These are phyloP conservation scores for Penicillium ochrochloron DNA, from an alignment of 495 filamentous ascomycete genomes.

Conservation along the genomic window DNA sequence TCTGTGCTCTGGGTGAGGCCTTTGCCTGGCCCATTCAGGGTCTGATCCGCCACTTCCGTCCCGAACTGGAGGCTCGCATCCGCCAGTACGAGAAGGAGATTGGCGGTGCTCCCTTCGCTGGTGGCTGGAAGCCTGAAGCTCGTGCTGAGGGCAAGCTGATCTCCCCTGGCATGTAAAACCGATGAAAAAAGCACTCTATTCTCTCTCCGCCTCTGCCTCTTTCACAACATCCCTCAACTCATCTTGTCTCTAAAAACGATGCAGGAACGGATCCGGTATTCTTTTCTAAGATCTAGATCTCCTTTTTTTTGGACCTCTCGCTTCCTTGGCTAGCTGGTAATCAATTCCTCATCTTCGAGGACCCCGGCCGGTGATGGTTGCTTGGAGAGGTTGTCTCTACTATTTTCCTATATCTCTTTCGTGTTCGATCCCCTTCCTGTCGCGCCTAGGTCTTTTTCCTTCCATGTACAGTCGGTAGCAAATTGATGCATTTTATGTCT, in stretches of 20 bases:
- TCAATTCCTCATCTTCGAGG: conserved; percentile 9
- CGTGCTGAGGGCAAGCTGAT: conserved; percentile 79
- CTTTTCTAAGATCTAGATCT: conserved; percentile 27
- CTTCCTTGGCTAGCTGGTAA: conserved; percentile 21
- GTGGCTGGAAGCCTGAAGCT: conserved; percentile 84
- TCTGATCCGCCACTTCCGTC: conserved; percentile 95
- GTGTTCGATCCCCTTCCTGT: conserved; percentile 38
- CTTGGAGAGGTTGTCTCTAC: conserved; percentile 28
- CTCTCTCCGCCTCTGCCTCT: conserved; percentile 17
- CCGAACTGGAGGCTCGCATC: conserved; percentile 90
- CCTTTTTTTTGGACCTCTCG: conserved; percentile 18
- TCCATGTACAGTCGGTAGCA: conserved; percentile 43
- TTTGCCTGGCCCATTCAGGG: conserved; percentile 99
- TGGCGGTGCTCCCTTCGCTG: conserved; percentile 72
- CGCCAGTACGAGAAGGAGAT: conserved; percentile 68
- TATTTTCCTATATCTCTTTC: conserved; percentile 27
- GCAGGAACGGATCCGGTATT: conserved; percentile 29
- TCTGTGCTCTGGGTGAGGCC: conserved; percentile 95
- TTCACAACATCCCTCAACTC: conserved; percentile 11
- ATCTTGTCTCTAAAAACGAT: conserved; percentile 26
- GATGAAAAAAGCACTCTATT: conserved; percentile 1
- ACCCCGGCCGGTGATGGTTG: neutral
- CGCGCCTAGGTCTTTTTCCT: conserved; percentile 36
- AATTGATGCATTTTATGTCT: conserved; percentile 42
- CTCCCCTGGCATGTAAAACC: conserved; percentile 70